Percentiles rank a stretch among this genome's conserved stretches.
Evolutionary conservation across 2,329 filamentous ascomycete genomes (phyloP).

Genomic region (Berkeleyomyces basicola): DNA sequence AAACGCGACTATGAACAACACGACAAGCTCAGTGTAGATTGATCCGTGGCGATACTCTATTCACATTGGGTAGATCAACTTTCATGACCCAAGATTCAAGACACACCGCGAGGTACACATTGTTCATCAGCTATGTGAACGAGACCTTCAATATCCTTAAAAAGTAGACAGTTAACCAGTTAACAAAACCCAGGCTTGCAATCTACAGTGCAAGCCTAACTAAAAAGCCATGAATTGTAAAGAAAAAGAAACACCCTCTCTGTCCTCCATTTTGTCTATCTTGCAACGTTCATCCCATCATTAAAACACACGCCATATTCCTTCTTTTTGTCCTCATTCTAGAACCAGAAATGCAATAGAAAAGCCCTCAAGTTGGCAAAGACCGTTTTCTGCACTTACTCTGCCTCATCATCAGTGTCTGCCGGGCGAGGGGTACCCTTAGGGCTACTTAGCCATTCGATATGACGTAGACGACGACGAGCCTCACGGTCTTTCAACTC

Average conservation of each 20-base stretch:
- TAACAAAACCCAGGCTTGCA: neutral
- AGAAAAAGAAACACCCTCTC: neutral
- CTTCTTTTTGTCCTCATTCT: neutral
- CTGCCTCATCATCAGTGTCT: slow-evolving; percentile 62
- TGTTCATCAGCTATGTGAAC: neutral
- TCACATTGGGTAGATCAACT: too few species aligned
- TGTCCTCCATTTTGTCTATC: neutral
- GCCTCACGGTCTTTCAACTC: slow-evolving; percentile 89
- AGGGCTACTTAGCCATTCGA: slow-evolving; percentile 67
- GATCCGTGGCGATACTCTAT: too few species aligned
- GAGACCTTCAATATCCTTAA: neutral
- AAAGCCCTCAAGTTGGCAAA: neutral
- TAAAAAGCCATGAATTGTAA: slow-evolving; percentile 9
- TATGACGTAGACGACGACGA: slow-evolving; percentile 70
- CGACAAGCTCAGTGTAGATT: too few species aligned
- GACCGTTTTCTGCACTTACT: slow-evolving; percentile 8
- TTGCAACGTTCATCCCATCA: neutral
- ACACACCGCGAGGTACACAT: neutral
- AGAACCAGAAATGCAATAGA: neutral
- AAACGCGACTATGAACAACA: too few species aligned
- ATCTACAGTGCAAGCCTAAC: neutral
- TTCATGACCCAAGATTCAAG: too few species aligned
- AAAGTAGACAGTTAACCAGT: neutral
- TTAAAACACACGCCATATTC: neutral
- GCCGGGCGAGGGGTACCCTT: slow-evolving; percentile 65